These are phyloP conservation scores for Shiraia sp. DNA, from an alignment of 2,329 filamentous ascomycete species.

Conservation along the genomic window DNA sequence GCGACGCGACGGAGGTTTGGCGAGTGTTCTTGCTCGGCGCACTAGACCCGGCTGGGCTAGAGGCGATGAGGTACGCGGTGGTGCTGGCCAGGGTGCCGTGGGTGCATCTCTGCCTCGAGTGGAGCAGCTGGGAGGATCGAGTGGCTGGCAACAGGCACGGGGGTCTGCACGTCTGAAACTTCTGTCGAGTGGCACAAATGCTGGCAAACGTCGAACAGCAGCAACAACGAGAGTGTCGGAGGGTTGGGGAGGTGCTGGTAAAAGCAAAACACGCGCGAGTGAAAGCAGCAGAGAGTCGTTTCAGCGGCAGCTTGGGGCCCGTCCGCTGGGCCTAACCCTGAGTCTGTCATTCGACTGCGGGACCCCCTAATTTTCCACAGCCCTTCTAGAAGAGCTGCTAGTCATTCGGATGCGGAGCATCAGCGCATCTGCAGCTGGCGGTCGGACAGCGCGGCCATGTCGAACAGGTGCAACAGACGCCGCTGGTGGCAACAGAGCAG, in stretches of 20 bases:
- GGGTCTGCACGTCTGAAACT: conserved; percentile 18
- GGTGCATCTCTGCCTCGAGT: no score
- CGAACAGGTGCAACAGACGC: conserved; percentile 29
- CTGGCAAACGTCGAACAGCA: conserved; percentile 15
- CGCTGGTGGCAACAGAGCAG: background rate
- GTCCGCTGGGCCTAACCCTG: conserved; percentile 21
- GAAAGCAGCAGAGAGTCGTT: conserved; percentile 22
- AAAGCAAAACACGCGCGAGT: conserved; percentile 14
- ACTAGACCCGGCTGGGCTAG: conserved; percentile 19
- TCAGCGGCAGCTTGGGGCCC: conserved; percentile 22
- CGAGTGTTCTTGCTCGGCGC: conserved; percentile 15
- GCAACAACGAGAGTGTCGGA: conserved; percentile 7
- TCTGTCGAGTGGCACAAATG: conserved; percentile 12
- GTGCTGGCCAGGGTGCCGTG: conserved; percentile 13
- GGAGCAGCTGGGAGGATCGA: conserved; percentile 9
- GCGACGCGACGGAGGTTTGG: conserved; percentile 35
- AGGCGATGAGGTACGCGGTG: conserved; percentile 11
- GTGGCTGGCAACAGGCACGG: conserved; percentile 11
- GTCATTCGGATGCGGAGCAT: conserved; percentile 28
- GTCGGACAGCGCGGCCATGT: conserved; percentile 27
- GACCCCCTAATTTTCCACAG: conserved; percentile 36
- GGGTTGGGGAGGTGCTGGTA: conserved; percentile 7
- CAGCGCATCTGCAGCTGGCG: conserved; percentile 22
- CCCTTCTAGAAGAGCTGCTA: conserved; percentile 46
- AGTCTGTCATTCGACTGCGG: conserved; percentile 18